Conservation (phyloP, 495 filamentous ascomycete genomes). For the Daldinia loculata region DNA sequence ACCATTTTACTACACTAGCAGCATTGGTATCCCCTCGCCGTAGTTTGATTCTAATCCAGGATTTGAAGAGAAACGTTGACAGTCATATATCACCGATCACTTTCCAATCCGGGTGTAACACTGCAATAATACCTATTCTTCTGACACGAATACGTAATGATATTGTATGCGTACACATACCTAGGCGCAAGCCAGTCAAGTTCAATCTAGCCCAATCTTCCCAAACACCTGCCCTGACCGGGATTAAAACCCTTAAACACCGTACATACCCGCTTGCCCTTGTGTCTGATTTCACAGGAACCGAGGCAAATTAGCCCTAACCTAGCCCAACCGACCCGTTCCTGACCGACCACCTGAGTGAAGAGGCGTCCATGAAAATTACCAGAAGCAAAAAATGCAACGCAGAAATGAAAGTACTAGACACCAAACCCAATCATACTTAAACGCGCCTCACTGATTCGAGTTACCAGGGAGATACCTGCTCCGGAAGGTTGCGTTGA, state of each 20-base stretch:
- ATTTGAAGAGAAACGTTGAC: too few species aligned
- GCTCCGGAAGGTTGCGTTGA: conserved; percentile 65
- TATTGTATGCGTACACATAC: background rate
- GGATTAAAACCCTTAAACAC: background rate
- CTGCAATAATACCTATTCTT: background rate
- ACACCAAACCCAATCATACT: background rate
- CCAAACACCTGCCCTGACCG: background rate
- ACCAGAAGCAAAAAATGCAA: background rate
- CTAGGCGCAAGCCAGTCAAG: background rate
- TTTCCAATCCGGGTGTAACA: background rate
- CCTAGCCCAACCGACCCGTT: conserved; percentile 6
- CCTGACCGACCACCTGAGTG: conserved; percentile 10
- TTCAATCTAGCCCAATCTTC: conserved; percentile 3
- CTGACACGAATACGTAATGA: background rate
- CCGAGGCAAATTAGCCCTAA: background rate
- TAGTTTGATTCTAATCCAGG: too few species aligned
- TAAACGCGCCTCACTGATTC: conserved; percentile 22
- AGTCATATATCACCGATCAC: too few species aligned
- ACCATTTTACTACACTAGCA: too few species aligned
- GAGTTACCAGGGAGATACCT: conserved; percentile 50
- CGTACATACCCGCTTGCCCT: background rate
- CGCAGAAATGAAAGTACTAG: background rate
- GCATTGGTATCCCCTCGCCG: too few species aligned
- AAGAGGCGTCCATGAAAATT: background rate
- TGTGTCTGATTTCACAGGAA: background rate